Percentiles rank a stretch among this genome's conserved stretches.
These are phyloP conservation scores for Porogramme epimiltina DNA, from an alignment of 1,284 basidiomycete species.

Conservation along the genomic window DNA sequence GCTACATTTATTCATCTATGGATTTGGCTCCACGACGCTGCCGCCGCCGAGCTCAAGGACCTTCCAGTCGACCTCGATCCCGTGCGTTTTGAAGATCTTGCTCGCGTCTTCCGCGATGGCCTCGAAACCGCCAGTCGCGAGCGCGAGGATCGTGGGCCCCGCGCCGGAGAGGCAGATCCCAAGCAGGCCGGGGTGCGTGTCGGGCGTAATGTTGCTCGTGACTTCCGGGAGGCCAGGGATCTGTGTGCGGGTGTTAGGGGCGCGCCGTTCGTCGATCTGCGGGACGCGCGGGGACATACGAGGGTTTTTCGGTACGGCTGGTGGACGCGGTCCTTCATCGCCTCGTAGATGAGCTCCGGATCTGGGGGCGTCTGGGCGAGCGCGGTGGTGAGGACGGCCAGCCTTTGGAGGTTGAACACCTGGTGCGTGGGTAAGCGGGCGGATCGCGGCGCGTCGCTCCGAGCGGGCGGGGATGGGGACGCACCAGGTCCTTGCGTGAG, in stretches of 20 bases:
- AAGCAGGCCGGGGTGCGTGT: conserved; percentile 88
- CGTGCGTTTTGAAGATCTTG: conserved; percentile 69
- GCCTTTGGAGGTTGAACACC: conserved; percentile 97
- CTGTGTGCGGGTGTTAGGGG: conserved; percentile 40
- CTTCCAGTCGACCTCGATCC: conserved; percentile 85
- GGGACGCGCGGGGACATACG: conserved; percentile 44
- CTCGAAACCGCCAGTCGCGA: conserved; percentile 88
- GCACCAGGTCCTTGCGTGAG: conserved; percentile 88
- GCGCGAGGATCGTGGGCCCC: conserved; percentile 95
- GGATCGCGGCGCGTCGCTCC: not conserved
- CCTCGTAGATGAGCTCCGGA: conserved; percentile 94
- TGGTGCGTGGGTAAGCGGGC: conserved; percentile 35
- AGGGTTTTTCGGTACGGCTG: conserved; percentile 94
- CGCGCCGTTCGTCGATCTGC: not conserved
- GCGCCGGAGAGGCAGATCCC: conserved; percentile 98
- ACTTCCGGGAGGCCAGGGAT: conserved; percentile 95
- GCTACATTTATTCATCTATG: not conserved
- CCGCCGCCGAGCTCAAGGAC: conserved; percentile 68
- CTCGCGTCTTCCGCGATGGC: conserved; percentile 82
- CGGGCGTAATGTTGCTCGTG: conserved; percentile 85
- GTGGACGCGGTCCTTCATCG: conserved; percentile 98
- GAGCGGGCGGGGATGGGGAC: conserved; percentile 33
- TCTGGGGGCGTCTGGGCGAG: conserved; percentile 91
- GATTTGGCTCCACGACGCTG: conserved; percentile 30
- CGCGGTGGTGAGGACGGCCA: conserved; percentile 98